Evolutionary conservation across 208 protist genomes (phyloP), one percentile per base, ranked within the genome.

Genomic region (Acanthamoeba triangularis): DNA sequence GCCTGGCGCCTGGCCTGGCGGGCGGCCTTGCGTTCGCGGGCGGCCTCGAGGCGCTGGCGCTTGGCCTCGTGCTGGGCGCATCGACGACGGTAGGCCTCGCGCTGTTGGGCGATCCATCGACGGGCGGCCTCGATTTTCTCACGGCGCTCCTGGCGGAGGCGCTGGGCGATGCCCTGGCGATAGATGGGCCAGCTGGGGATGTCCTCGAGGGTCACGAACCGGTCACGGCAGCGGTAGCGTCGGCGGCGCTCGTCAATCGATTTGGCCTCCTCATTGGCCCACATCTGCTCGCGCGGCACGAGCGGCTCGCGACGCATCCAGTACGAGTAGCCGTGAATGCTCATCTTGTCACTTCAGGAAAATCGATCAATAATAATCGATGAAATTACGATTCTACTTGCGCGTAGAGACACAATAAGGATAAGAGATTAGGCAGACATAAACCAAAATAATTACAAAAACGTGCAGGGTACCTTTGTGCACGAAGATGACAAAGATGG

Each of bases 201-300:
- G 85, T 74, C 52, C 85, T 92, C 85, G 44, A 92, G 61, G 10
- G 35, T 25, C 54, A 69, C 85, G 74, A 92, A 92, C 23, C 37
- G 49, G 85, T 72, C 49, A 13, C 85, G 49, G 85, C 85, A 92
- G 16, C 49, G 49, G 85, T 92, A 92, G 25, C 85, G 16, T 25
- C 59, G n/a, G 8, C 85, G 49, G 49, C 85, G 85, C 61, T 92
- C 85, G 23, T 92, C 85, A 8, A 72, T 10, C 54, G 56, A 63
- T 23, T 72, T 61, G 49, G 61, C 56, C 61, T 92, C 85, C 61
- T 92, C 85, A 10, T 44, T 30, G n/a, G 13, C 54, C 85, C 85
- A 92, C 85, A 92, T 92, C 47, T 72, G 78, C 28, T 41, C 78
- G n/a, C 78, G 78, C 41, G 78, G 78, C 41, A 87, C 49, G 16